Percentiles rank a stretch among this genome's conserved stretches.
phyloP scores from a whole-genome alignment of 805 yeast genomes.

The Torulaspora delbrueckii region DNA sequence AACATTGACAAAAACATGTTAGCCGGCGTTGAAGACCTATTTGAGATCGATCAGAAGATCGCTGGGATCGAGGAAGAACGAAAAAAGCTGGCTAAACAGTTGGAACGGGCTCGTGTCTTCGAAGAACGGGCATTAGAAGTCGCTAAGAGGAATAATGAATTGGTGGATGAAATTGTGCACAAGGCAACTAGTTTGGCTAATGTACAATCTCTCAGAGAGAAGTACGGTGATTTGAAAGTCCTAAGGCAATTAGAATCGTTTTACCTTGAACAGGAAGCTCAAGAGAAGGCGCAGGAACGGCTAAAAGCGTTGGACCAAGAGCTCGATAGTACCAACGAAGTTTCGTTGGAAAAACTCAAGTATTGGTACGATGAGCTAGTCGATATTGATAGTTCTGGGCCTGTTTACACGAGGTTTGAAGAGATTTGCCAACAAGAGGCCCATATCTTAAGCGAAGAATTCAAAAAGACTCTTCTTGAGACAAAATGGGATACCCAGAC shows the following conservation, averaged over 20 bases:
- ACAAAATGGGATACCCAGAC: conserved; percentile 32
- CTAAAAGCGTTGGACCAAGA: conserved; percentile 9
- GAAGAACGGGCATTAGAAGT: conserved; percentile 10
- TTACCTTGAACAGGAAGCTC: conserved; percentile 9
- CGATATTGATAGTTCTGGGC: neutral
- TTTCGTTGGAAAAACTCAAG: neutral
- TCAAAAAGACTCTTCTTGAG: conserved; percentile 20
- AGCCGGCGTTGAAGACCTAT: conserved; percentile 22
- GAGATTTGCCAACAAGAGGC: conserved; percentile 12
- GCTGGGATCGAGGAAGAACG: conserved; percentile 25
- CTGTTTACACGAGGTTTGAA: conserved; percentile 12
- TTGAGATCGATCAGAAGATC: conserved; percentile 26
- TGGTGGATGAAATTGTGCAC: conserved; percentile 23
- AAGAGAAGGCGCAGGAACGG: conserved; percentile 7
- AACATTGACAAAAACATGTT: conserved; percentile 1
- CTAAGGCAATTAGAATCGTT: conserved; percentile 15
- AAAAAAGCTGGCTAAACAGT: conserved; percentile 16
- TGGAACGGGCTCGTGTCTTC: conserved; percentile 14
- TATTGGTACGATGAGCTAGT: neutral
- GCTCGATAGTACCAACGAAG: neutral
- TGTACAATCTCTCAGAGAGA: conserved; percentile 14
- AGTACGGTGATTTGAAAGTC: conserved; percentile 26
- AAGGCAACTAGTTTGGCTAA: conserved; percentile 14
- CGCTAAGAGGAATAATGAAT: conserved; percentile 15
- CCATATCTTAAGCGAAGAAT: conserved; percentile 8